Evolutionary conservation across 768 basidiomycete species (phyloP).

Genomic region (Lanmaoa rubissima): DNA sequence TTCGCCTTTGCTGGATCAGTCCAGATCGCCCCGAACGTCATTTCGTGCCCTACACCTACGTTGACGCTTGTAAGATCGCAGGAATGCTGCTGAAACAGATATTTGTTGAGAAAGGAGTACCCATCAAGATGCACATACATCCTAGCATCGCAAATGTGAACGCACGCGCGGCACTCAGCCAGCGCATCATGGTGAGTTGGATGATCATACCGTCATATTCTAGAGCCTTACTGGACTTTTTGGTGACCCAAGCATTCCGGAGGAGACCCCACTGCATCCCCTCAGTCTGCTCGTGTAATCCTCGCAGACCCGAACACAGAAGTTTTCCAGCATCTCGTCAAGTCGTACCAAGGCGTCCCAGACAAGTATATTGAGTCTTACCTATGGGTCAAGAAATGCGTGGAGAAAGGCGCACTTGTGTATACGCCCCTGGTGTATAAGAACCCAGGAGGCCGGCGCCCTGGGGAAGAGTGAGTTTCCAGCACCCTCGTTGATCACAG

Average conservation of each 20-base stretch:
- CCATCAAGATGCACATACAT: conserved; percentile 79
- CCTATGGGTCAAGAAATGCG: conserved; percentile 82
- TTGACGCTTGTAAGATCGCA: conserved; percentile 82
- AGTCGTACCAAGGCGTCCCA: conserved; percentile 63
- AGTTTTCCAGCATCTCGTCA: conserved; percentile 70
- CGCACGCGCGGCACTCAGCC: conserved; percentile 60
- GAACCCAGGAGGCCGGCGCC: conserved; percentile 77
- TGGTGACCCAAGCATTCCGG: conserved; percentile 64
- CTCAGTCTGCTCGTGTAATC: conserved; percentile 71
- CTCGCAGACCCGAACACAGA: conserved; percentile 80
- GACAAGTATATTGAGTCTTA: conserved; percentile 80
- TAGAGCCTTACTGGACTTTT: not conserved
- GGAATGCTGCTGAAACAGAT: conserved; percentile 74
- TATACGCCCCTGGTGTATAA: conserved; percentile 81
- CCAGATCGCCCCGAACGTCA: conserved; percentile 68
- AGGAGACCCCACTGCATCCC: conserved; percentile 69
- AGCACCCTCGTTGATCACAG: not conserved
- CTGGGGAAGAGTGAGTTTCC: conserved; percentile 71
- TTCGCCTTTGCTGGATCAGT: conserved; percentile 70
- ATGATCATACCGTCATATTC: not conserved
- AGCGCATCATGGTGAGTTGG: conserved; percentile 63
- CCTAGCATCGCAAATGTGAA: conserved; percentile 78
- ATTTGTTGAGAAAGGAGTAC: conserved; percentile 60
- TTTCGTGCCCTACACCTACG: conserved; percentile 79
- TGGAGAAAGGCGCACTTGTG: conserved; percentile 60